Base-by-base conservation (phyloP, 2,329 filamentous ascomycete genomes). In the Cladosporium sp. region DNA sequence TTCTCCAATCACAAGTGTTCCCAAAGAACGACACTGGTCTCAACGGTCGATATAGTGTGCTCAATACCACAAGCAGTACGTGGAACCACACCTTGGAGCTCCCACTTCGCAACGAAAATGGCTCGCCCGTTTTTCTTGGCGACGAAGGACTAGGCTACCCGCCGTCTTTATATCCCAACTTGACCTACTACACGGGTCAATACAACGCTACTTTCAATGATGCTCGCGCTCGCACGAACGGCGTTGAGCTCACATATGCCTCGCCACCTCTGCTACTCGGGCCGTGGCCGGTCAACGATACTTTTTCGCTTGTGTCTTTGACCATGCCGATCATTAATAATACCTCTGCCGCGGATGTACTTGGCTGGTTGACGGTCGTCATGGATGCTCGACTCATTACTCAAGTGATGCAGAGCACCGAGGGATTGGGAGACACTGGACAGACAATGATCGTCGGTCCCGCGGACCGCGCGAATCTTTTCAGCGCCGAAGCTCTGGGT, bases 331-430 rank as follows among this genome's bases (percentile, higher is more conserved):
- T 97, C 54, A 81, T 89, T 59, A 85, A 88, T 68, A 88, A 86
- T 62, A 78, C 79, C 1, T 80, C 81, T 2, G 70, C 74, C 40
- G 75, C 75, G 3, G 85, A 88, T 61, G 82, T 93, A 0, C 78
- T 96, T 4, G 92, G 90, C 1, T 96, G 91, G 77, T 82, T 96
- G 76, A 96, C 91, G 1, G 76, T 93, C 2, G 78, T 96, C n/a
- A 81, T 89, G 56, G 83, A 89, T 57, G 87, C 87, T 1, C 75
- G 76, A 3, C 79, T 87, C 1, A 77, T 94, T 3, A 75, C 85
- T n/a, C 72, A 79, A 44, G 80, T 91, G 1, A 75, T 86, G 24
- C 73, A 75, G 17, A 88, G 87, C 1, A 74, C 78, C 1, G 88
- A 91, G 70, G 90, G 90, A 1, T 69, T 96, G 8, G 89, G 85